Evolutionary conservation across 192 early-diverging fungal genomes (phyloP), one percentile per base, ranked within the genome.

Genomic region (Coemansia reversa): DNA sequence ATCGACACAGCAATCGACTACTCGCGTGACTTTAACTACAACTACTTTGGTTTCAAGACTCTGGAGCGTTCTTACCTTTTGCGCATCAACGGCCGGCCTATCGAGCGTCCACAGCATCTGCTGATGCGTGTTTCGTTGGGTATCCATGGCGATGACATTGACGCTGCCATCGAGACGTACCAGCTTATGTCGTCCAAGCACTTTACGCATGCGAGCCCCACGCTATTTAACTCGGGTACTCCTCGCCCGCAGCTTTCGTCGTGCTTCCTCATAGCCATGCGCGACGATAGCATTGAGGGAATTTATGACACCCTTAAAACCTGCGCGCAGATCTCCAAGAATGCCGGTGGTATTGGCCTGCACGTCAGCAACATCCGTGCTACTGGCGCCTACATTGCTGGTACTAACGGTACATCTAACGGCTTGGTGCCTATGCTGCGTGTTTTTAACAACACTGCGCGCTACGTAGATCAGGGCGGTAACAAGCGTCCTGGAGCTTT

Each of bases 41-140:
- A 95, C 83, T 99, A 88, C 85, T 99, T 99, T 89, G 97, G 97
- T 8, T 97, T 97, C 90, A 99, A 99, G 84, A 99, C 95, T 11
- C 86, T 99, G 7, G 97, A 99, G 83, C 89, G 97, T 23, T 92
- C 90, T 39, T 99, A 99, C 69, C 86, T 99, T 23, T 83, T 99
- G 60, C 85, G 87, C 57, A 90, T 97, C 76, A 88, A 92, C 63
- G 88, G 89, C 30, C 87, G 88, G 57, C 88, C 95, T 28, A 95
- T 92, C 3, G 95, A 98, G 82, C 77, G 97, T 32, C 97, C 97
- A 18, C 97, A 98, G 76, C 97, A 98, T 79, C 84, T 99, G 90
- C 77, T 99, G 48, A 99, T 99, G 97, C 92, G 97, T 69, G 95
- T 99, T 18, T 83, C 94, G 28, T 91, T 99, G 60, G 97, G 97